Percentiles rank a stretch among this genome's conserved stretches.
These are phyloP conservation scores for Suillus americanus DNA, from an alignment of 768 basidiomycete species.

Conservation along the genomic window DNA sequence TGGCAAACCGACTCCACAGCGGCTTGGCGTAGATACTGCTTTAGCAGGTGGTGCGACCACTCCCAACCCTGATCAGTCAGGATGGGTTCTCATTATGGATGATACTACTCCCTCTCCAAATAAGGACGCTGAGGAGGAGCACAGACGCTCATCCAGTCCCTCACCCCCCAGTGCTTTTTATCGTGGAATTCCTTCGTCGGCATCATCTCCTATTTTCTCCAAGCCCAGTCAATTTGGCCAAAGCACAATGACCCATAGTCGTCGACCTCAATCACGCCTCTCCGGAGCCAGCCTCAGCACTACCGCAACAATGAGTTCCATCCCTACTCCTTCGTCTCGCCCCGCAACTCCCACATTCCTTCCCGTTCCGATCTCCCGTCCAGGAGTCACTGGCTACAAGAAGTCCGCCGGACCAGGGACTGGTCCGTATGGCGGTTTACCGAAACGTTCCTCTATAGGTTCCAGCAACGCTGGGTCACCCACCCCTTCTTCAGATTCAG, in stretches of 20 bases:
- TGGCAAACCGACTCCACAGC: constrained; percentile 33
- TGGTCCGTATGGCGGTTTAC: constrained; percentile 37
- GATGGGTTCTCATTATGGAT: constrained; percentile 91
- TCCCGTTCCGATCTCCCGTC: constrained; percentile 59
- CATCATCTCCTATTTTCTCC: constrained; percentile 44
- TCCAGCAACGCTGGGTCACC: constrained; percentile 36
- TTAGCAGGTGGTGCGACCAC: constrained; percentile 39
- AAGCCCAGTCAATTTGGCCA: constrained; percentile 43
- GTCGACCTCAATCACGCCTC: constrained; percentile 71
- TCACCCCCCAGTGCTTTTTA: constrained; percentile 54
- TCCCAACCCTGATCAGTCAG: constrained; percentile 61
- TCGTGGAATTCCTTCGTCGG: constrained; percentile 45
- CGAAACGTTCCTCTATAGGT: constrained; percentile 66
- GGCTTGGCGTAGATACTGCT: constrained; percentile 43
- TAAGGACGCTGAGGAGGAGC: constrained; percentile 55
- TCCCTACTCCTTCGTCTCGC: constrained; percentile 66
- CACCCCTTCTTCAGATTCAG: constrained; percentile 25
- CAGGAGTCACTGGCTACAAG: constrained; percentile 51
- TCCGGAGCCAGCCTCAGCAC: constrained; percentile 61
- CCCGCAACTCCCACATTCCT: constrained; percentile 77
- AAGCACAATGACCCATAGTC: constrained; percentile 46
- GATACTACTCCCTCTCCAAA: constrained; percentile 75
- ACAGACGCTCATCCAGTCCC: constrained; percentile 64
- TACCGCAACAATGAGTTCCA: constrained; percentile 57
- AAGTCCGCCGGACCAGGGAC: constrained; percentile 54